phyloP scores from a whole-genome alignment of 495 filamentous ascomycete species.

The Hypoxylon rickii region DNA sequence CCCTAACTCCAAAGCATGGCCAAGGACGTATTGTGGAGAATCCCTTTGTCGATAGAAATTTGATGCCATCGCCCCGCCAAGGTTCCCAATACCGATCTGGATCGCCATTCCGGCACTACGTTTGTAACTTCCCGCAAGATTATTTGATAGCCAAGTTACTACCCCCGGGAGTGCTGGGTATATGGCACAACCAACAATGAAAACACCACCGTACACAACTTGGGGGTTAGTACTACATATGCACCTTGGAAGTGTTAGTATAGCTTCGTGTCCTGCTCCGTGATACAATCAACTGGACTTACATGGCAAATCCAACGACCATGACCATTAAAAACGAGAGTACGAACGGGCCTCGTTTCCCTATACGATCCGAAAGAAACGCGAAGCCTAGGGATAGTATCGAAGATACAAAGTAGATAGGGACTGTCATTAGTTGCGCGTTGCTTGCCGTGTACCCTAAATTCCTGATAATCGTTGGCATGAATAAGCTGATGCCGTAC shows the following conservation, averaged over 20 bases:
- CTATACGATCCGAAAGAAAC: conserved; percentile 62
- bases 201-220: conserved; percentile 75
- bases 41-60: conserved; percentile 76
- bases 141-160: conserved; percentile 73
- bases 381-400: conserved; percentile 62
- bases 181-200: conserved; percentile 68
- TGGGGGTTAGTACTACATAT: conserved; percentile 57
- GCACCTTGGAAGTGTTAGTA: conserved; percentile 36
- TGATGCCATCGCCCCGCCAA: conserved; percentile 73
- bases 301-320: conserved; percentile 68
- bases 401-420: conserved; percentile 72
- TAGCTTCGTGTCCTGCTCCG: conserved; percentile 35
- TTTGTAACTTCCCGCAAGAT: conserved; percentile 73
- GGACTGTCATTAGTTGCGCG: conserved; percentile 72
- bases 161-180: conserved; percentile 68
- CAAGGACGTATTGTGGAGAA: conserved; percentile 66
- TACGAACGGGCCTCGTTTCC: conserved; percentile 66
- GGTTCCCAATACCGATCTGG: conserved; percentile 74
- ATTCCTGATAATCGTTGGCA: conserved; percentile 63
- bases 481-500: conserved; percentile 74
- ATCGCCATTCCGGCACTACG: conserved; percentile 74
- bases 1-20: conserved; percentile 69
- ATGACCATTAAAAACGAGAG: conserved; percentile 64
- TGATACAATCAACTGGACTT: no score
- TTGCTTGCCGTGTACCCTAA: conserved; percentile 65